phyloP scores from a whole-genome alignment of 106 monocot species.

The Ottelia alismoides region DNA sequence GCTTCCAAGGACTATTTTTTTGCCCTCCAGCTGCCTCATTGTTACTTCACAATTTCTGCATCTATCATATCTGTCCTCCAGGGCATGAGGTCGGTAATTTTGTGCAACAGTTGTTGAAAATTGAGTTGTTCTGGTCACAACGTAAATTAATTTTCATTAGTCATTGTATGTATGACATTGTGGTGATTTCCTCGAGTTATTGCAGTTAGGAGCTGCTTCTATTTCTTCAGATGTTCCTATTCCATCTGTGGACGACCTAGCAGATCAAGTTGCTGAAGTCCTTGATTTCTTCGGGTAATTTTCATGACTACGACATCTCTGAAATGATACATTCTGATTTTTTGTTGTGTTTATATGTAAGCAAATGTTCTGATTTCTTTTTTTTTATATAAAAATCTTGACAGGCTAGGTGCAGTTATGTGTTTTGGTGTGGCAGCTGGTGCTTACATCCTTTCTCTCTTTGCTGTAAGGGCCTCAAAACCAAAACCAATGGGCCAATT shows the following conservation, averaged over 20 bases:
- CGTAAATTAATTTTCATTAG: background rate
- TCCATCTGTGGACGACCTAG: no score
- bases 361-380: no score
- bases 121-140: background rate
- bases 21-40: conserved; percentile 46
- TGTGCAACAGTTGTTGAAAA: conserved; percentile 4
- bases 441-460: conserved; percentile 65
- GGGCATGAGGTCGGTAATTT: conserved; percentile 52
- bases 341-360: no score
- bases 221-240: no score
- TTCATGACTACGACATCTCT: no score
- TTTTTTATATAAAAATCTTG: no score
- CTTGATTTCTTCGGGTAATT: no score
- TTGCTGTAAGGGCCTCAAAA: conserved; percentile 55
- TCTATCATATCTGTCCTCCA: conserved; percentile 71
- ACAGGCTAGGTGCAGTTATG: conserved; percentile 61
- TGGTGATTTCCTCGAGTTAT: conserved; percentile 77
- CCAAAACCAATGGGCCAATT: no score
- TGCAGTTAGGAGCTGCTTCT: no score
- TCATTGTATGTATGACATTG: conserved; percentile 3
- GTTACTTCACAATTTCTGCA: conserved; percentile 70
- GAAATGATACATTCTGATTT: no score
- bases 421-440: conserved; percentile 60
- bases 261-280: no score
- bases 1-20: conserved; percentile 74